These are phyloP conservation scores for Thalia dealbata DNA, from an alignment of 176 grass and related monocot species.

Conservation along the genomic window DNA sequence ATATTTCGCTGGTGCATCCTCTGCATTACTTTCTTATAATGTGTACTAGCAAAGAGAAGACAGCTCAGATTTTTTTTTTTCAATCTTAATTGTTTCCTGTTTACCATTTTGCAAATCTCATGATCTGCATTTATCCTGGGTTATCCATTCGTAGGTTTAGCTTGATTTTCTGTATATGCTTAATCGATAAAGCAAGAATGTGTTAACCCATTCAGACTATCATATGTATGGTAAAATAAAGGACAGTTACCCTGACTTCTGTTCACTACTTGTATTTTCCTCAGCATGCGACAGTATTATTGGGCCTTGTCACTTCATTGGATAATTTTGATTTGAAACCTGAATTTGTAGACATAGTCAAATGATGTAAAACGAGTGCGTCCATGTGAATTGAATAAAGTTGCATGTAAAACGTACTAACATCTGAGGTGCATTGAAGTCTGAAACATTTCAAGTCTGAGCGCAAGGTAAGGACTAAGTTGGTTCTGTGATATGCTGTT, in stretches of 20 bases:
- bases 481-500: background rate
- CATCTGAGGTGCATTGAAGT: background rate
- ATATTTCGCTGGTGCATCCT: background rate
- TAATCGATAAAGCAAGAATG: background rate
- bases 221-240: background rate
- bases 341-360: too few relatives aligned
- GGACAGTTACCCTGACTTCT: background rate
- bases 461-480: background rate
- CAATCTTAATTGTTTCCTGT: background rate
- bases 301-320: background rate
- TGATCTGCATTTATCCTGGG: background rate
- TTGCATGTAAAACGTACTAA: background rate
- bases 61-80: background rate
- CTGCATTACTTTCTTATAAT: conserved; percentile 6
- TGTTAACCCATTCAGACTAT: background rate
- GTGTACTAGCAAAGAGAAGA: background rate
- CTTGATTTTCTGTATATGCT: background rate
- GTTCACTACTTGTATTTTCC: too few relatives aligned
- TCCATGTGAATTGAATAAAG: background rate
- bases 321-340: background rate
- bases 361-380: too few relatives aligned
- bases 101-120: background rate
- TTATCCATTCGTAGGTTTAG: background rate
- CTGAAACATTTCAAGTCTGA: background rate
- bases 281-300: background rate